Evolutionary conservation across 2,329 filamentous ascomycete genomes (phyloP), one percentile per base, ranked within the genome.

Genomic region (Xylariales sp.): DNA sequence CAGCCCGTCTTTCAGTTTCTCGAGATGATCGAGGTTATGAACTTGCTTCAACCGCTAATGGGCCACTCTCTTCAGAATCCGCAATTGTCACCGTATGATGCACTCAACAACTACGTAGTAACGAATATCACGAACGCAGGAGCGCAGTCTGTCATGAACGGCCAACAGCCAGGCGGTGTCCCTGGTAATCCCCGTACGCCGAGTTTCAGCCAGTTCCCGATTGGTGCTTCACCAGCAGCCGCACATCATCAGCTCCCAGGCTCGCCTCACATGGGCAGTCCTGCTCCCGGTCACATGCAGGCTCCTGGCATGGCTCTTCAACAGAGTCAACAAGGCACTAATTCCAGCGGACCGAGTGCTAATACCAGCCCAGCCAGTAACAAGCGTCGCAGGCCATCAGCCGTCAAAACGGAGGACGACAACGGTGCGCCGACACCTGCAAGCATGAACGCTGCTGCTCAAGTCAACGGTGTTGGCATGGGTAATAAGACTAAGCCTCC

Each of bases 311-410:
- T 84, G 80, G 77, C 80, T 57, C 65, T 80, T 46, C 80, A 84
- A 57, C 76, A 78, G 48, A 84, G 80, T 56, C 80, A 84, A 57
- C 81, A 84, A 56, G 81, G 80, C 28, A 82, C 80, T 22, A 78
- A 68, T 57, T 83, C 80, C 8, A 80, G 76, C 56, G 80, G 78
- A 2, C 78, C 79, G 5, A 84, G 79, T 55, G 79, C 80, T 43
- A 84, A 83, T 61, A 84, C 81, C 4, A 81, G 77, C 22, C 78
- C 78, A 28, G 71, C 74, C 18, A 76, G 73, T 24, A 79, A 78
- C 49, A 81, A 81, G 61, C 66, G 76, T 40, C 63, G 77, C 51
- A 67, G 77, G 21, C 72, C 75, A 1, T 80, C 76, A 0, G 70
- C 70, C 4, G 73, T 80, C 15, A 80, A 80, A 62, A 58, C 62